Conservation (phyloP, 345 rosid species). For the Salix viminalis region DNA sequence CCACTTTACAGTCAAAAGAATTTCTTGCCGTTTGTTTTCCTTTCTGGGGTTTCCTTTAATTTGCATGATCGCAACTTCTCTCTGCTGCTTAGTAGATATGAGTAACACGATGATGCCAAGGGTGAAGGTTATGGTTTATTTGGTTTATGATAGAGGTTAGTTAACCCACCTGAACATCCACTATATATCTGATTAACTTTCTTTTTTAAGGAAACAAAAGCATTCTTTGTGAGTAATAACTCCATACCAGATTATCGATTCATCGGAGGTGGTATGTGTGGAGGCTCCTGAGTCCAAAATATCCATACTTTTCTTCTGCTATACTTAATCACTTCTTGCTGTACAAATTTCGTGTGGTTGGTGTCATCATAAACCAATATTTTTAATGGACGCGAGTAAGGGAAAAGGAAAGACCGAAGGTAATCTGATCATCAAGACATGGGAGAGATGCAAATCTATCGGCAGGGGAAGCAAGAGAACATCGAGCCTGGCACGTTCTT, state of each 20-base stretch:
- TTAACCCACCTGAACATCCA: not conserved
- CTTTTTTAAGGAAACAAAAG: not conserved
- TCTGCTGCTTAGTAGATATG: constrained; percentile 11
- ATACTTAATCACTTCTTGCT: not conserved
- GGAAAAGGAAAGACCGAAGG: constrained; percentile 31
- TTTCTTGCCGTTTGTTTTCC: not conserved
- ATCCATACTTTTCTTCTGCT: not conserved
- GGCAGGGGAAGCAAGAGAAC: constrained; percentile 20
- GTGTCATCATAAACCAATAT: not conserved
- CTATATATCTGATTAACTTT: not conserved
- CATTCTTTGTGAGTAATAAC: not conserved
- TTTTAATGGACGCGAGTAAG: constrained; percentile 29
- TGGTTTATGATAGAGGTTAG: constrained; percentile 31
- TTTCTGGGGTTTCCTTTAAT: not conserved
- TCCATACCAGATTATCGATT: not conserved
- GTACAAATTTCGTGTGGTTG: not conserved
- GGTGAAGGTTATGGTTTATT: constrained; percentile 16
- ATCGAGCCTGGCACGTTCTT: not conserved
- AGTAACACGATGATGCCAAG: constrained; percentile 25
- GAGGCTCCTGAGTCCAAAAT: not conserved
- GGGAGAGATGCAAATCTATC: constrained; percentile 54
- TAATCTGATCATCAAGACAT: constrained; percentile 45
- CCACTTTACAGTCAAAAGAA: not conserved
- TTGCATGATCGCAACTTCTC: not conserved
- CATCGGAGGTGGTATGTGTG: not conserved